Evolutionary conservation across 1,139 yeast species (phyloP).

Genomic region (Sugiyamaella neomexicana): DNA sequence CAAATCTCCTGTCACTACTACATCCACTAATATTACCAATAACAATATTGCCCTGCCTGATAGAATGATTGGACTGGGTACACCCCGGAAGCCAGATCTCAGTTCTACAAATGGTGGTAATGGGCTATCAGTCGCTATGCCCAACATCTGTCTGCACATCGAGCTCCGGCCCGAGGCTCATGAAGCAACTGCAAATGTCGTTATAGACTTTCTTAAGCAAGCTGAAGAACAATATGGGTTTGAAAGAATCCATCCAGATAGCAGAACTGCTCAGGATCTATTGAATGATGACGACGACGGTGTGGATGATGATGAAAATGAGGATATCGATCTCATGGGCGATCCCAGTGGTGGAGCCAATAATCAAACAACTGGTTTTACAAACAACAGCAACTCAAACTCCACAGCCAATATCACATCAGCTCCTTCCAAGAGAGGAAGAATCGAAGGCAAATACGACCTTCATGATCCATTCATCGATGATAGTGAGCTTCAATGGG

Average conservation of each 20-base stretch:
- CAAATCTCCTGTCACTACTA: background rate
- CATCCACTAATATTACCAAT: too few relatives aligned
- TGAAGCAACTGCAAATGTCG: slow-evolving; percentile 45
- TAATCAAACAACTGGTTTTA: background rate
- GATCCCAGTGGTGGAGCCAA: slow-evolving; percentile 19
- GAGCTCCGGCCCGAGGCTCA: slow-evolving; percentile 8
- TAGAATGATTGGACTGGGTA: slow-evolving; percentile 1
- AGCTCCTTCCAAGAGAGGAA: slow-evolving; percentile 31
- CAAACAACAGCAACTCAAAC: too few relatives aligned
- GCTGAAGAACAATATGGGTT: slow-evolving; percentile 89
- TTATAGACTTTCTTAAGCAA: slow-evolving; percentile 72
- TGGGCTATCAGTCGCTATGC: background rate
- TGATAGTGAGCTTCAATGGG: slow-evolving; percentile 89
- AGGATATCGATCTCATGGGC: slow-evolving; percentile 35
- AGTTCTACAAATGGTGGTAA: background rate
- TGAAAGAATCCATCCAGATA: slow-evolving; percentile 69
- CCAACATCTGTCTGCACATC: slow-evolving; percentile 12
- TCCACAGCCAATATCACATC: slow-evolving; percentile 11
- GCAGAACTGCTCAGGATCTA: slow-evolving; percentile 51
- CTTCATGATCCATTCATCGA: slow-evolving; percentile 94
- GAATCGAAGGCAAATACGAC: slow-evolving; percentile 74
- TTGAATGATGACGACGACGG: slow-evolving; percentile 63
- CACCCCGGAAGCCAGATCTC: slow-evolving; percentile 3
- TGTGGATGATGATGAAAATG: slow-evolving; percentile 54
- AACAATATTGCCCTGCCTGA: background rate